phyloP scores from a whole-genome alignment of 1,139 yeast genomes.

The Kodamaea anthophila region DNA sequence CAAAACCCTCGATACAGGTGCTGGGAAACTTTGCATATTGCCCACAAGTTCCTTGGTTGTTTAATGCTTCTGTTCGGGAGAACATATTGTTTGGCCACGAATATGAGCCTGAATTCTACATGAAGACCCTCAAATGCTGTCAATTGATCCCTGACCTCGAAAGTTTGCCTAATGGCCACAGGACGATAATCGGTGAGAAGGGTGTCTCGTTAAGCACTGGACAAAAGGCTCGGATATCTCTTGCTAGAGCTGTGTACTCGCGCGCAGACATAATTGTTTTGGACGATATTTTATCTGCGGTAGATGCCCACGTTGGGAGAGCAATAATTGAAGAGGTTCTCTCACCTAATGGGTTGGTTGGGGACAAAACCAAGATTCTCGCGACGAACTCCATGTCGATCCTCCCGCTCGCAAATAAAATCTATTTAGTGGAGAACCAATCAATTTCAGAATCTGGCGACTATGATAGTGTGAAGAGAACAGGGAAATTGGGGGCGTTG shows the following conservation, averaged over 20 bases:
- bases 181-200: conserved; percentile 21
- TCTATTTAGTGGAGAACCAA: conserved; percentile 14
- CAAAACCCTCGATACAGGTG: conserved; percentile 9
- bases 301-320: conserved; percentile 23
- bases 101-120: conserved; percentile 15
- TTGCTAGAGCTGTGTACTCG: conserved; percentile 22
- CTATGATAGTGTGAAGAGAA: conserved; percentile 14
- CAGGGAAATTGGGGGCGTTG: conserved; percentile 18
- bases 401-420: conserved; percentile 14
- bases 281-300: conserved; percentile 23
- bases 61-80: conserved; percentile 18
- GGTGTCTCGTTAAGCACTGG: conserved; percentile 25
- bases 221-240: conserved; percentile 22
- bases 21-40: conserved; percentile 23
- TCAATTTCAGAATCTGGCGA: conserved; percentile 16
- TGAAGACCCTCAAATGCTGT: conserved; percentile 17
- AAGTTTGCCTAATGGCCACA: conserved; percentile 20
- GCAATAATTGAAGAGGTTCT: conserved; percentile 15
- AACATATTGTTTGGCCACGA: conserved; percentile 20
- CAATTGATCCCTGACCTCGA: conserved; percentile 17
- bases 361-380: conserved; percentile 17
- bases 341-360: conserved; percentile 15
- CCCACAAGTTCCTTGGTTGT: conserved; percentile 19
- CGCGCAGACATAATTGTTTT: conserved; percentile 18
- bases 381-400: conserved; percentile 20